Conservation (phyloP, 352 stramenopile genomes). For the Pythium monospermum region DNA sequence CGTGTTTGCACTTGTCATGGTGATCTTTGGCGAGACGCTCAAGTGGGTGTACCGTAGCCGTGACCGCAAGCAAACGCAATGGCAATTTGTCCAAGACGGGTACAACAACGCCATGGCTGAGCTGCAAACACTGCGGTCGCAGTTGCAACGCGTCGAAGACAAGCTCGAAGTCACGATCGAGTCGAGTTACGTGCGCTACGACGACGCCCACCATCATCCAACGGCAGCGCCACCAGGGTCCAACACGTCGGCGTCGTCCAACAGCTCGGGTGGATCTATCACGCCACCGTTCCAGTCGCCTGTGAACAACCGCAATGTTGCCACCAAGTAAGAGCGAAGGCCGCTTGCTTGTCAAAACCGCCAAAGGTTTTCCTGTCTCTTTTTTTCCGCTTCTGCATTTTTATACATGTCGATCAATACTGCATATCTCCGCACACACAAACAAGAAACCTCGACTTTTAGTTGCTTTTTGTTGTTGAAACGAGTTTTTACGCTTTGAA, state of each 20-base stretch:
- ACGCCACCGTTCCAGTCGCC: slow-evolving; percentile 15
- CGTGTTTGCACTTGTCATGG: slow-evolving; percentile 60
- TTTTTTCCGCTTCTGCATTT: too few species aligned
- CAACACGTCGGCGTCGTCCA: slow-evolving; percentile 51
- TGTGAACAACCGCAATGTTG: not conserved
- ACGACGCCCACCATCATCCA: not conserved
- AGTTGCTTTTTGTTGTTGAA: too few species aligned
- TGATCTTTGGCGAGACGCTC: slow-evolving; percentile 61
- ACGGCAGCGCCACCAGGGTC: slow-evolving; percentile 22
- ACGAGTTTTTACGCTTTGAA: too few species aligned
- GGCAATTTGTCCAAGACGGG: slow-evolving; percentile 31
- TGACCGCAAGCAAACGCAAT: slow-evolving; percentile 39
- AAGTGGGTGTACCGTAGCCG: slow-evolving; percentile 56
- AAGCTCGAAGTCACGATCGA: slow-evolving; percentile 50
- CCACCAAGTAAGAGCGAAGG: not conserved
- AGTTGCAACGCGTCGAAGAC: slow-evolving; percentile 55
- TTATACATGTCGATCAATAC: too few species aligned
- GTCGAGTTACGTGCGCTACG: slow-evolving; percentile 32
- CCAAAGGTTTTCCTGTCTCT: too few species aligned
- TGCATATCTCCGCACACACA: too few species aligned
- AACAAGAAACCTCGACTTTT: too few species aligned
- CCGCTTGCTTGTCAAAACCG: too few species aligned
- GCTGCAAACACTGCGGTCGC: slow-evolving; percentile 49
- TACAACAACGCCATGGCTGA: slow-evolving; percentile 48
- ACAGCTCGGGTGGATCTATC: slow-evolving; percentile 25